These are phyloP conservation scores for Ceratobasidium sp. DNA, from an alignment of 1,284 basidiomycete species.

Conservation along the genomic window DNA sequence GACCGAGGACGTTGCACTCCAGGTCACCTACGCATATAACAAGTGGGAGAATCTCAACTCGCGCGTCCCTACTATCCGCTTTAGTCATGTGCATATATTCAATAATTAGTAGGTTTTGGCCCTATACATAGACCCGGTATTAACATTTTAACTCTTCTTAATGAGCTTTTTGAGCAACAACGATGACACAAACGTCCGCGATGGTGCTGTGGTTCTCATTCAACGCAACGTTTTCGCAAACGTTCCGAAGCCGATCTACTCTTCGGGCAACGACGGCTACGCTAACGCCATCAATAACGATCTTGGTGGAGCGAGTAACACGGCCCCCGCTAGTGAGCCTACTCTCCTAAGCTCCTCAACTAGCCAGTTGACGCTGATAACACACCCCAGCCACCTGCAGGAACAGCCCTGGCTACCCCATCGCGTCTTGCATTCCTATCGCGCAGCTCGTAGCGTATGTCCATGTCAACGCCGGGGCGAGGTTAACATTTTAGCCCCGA, in stretches of 20 bases:
- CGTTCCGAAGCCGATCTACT: slow-evolving; percentile 6
- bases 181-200: neutral
- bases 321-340: neutral
- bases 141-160: neutral
- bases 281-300: neutral
- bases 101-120: slow-evolving; percentile 16
- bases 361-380: neutral
- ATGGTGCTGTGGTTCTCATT: slow-evolving; percentile 51
- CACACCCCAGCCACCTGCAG: neutral
- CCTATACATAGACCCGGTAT: too few species aligned
- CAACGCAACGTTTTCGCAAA: slow-evolving; percentile 62
- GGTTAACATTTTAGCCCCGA: neutral
- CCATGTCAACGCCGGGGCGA: neutral
- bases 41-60: slow-evolving; percentile 50
- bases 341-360: too few species aligned
- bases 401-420: neutral
- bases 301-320: slow-evolving; percentile 8
- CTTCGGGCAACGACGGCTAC: neutral
- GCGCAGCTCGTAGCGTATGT: neutral
- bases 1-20: slow-evolving; percentile 37
- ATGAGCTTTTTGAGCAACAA: slow-evolving; percentile 15
- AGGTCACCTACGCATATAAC: slow-evolving; percentile 46
- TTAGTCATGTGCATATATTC: slow-evolving; percentile 52
- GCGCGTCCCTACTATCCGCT: slow-evolving; percentile 54
- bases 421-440: neutral